These are phyloP conservation scores for Physocladia obscura DNA, from an alignment of 192 early-diverging fungal genomes.

Conservation along the genomic window DNA sequence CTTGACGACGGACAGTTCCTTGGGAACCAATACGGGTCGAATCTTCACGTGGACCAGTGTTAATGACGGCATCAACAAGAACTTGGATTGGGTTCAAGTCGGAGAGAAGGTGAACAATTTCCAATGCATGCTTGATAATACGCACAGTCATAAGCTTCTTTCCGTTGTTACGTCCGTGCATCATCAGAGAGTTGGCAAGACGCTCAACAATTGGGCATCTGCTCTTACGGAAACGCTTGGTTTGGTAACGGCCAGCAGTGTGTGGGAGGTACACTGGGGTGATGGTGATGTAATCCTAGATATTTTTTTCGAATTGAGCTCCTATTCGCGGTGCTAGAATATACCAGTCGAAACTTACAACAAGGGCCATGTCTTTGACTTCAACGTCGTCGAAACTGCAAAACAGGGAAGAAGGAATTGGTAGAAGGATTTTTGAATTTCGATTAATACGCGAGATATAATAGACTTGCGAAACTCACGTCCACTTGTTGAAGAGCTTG, in stretches of 20 bases:
- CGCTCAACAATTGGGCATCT: slow-evolving; percentile 98
- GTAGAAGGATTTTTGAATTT: neutral
- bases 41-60: slow-evolving; percentile 99
- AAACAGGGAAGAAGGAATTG: neutral
- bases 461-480: neutral
- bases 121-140: slow-evolving; percentile 99
- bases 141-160: slow-evolving; percentile 99
- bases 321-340: no score
- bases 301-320: no score
- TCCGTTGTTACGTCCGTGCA: slow-evolving; percentile 99
- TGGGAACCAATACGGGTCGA: slow-evolving; percentile 96
- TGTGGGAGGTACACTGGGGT: slow-evolving; percentile 92
- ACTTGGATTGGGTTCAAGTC: slow-evolving; percentile 98
- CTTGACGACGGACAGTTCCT: slow-evolving; percentile 98
- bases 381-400: slow-evolving; percentile 50
- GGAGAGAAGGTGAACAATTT: slow-evolving; percentile 97
- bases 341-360: neutral
- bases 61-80: slow-evolving; percentile 96
- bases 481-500: slow-evolving; percentile 52
- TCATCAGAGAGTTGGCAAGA: slow-evolving; percentile 98
- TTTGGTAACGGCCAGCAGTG: slow-evolving; percentile 97
- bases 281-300: slow-evolving; percentile 87
- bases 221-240: slow-evolving; percentile 96
- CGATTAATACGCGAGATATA: neutral
- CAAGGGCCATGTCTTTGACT: slow-evolving; percentile 51